These are phyloP conservation scores for Citrullus colocynthis DNA, from an alignment of 306 rosid species.

Conservation along the genomic window DNA sequence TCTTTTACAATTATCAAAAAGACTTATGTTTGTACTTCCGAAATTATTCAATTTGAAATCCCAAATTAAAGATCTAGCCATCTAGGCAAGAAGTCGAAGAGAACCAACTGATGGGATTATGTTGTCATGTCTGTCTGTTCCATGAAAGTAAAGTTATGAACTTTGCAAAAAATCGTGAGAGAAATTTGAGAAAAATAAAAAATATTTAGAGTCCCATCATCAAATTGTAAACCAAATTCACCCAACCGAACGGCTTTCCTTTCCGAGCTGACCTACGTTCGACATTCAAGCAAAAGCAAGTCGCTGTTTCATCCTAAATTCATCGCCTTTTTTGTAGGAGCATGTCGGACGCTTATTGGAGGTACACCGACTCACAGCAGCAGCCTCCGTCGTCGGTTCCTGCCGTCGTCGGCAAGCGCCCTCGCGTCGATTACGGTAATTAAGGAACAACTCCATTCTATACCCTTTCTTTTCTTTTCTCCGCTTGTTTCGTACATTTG, in stretches of 20 bases:
- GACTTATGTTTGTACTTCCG: no score
- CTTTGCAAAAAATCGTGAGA: background rate
- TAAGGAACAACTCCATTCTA: background rate
- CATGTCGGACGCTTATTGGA: slow-evolving; percentile 90
- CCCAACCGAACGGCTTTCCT: background rate
- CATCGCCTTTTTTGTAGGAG: background rate
- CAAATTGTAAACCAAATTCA: background rate
- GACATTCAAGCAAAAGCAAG: background rate
- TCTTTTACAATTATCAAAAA: no score
- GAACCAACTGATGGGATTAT: background rate
- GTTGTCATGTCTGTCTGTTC: background rate
- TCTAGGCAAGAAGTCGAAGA: background rate
- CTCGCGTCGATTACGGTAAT: slow-evolving; percentile 78
- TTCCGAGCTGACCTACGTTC: background rate
- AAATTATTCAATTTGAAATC: background rate
- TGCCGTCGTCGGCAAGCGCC: slow-evolving; percentile 56
- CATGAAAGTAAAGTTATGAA: background rate
- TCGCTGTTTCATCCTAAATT: background rate
- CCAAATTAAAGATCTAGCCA: background rate
- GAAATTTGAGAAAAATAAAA: no score
- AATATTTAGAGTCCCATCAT: background rate
- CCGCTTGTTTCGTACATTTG: background rate
- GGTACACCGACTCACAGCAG: slow-evolving; percentile 70
- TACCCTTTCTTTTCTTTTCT: background rate
- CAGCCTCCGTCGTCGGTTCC: slow-evolving; percentile 36